A percentile compares a stretch with the other conserved stretches of the same genome.
phyloP scores from a whole-genome alignment of 192 early-diverging fungal genomes.

The Spinellus fusiger region DNA sequence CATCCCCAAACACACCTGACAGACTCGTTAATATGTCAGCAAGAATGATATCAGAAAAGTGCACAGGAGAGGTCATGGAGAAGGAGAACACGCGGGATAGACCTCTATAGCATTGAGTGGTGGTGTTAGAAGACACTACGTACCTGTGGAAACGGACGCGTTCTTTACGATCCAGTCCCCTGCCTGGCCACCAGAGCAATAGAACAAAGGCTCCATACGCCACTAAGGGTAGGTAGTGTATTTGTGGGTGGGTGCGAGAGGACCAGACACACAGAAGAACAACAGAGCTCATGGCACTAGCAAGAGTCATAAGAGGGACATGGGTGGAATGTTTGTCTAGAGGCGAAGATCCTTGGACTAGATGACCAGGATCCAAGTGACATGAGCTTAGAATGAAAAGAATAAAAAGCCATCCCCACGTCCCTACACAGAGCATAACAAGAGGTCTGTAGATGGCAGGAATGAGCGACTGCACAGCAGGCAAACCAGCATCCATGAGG shows the following conservation, averaged over 20 bases:
- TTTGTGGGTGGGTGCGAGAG: conserved; percentile 24
- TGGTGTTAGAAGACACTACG: neutral
- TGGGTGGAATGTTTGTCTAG: conserved; percentile 35
- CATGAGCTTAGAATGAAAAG: conserved; percentile 38
- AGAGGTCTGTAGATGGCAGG: conserved; percentile 46
- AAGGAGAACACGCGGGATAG: conserved; percentile 44
- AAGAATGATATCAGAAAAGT: conserved; percentile 77
- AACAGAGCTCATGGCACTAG: conserved; percentile 32
- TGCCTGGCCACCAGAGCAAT: conserved; percentile 43
- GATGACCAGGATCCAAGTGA: conserved; percentile 39
- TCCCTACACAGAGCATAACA: conserved; percentile 42
- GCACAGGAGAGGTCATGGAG: conserved; percentile 46
- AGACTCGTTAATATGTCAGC: conserved; percentile 95
- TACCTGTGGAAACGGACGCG: conserved; percentile 50
- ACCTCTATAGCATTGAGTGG: conserved; percentile 30
- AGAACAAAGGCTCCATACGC: conserved; percentile 36
- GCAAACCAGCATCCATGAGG: conserved; percentile 15
- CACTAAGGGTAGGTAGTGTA: conserved; percentile 32
- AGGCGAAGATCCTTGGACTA: conserved; percentile 34
- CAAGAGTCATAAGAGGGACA: conserved; percentile 41
- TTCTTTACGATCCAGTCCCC: conserved; percentile 42
- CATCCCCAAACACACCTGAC: conserved; percentile 82
- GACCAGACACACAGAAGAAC: conserved; percentile 42
- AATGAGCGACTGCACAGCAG: conserved; percentile 17
- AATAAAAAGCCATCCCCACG: conserved; percentile 57